Conservation (phyloP, 345 rosid genomes). For the Alliaria petiolata region DNA sequence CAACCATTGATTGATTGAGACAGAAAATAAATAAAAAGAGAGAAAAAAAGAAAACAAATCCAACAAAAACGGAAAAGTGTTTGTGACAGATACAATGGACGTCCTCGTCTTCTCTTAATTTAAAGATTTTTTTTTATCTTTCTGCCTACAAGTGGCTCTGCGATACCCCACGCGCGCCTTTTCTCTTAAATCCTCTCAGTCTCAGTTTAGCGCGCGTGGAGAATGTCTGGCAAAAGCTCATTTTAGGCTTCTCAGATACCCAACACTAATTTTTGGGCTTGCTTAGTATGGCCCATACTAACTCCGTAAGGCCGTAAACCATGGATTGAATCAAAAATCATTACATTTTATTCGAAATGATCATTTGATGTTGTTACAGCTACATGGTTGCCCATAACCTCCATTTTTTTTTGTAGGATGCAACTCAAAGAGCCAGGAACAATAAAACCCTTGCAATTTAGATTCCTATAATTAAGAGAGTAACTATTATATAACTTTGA, state of each 20-base stretch:
- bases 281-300: background rate
- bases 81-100: constrained; percentile 24
- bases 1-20: constrained; percentile 5
- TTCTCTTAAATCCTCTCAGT: background rate
- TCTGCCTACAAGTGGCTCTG: constrained; percentile 8
- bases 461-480: too few relatives aligned
- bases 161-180: background rate
- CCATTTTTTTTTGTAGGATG: too few relatives aligned
- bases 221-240: background rate
- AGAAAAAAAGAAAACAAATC: background rate
- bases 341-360: too few relatives aligned
- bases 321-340: too few relatives aligned
- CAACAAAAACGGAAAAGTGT: constrained; percentile 12
- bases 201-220: too few relatives aligned
- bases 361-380: too few relatives aligned
- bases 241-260: too few relatives aligned
- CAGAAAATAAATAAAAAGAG: background rate
- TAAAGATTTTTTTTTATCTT: background rate
- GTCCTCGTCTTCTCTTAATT: background rate
- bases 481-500: too few relatives aligned
- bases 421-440: too few relatives aligned
- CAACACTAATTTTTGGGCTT: background rate
- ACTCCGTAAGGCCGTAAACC: background rate
- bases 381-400: too few relatives aligned
- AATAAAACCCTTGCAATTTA: too few relatives aligned